Evolutionary conservation across 1,139 yeast genomes (phyloP).

Genomic region (Debaryomyces coudertii): DNA sequence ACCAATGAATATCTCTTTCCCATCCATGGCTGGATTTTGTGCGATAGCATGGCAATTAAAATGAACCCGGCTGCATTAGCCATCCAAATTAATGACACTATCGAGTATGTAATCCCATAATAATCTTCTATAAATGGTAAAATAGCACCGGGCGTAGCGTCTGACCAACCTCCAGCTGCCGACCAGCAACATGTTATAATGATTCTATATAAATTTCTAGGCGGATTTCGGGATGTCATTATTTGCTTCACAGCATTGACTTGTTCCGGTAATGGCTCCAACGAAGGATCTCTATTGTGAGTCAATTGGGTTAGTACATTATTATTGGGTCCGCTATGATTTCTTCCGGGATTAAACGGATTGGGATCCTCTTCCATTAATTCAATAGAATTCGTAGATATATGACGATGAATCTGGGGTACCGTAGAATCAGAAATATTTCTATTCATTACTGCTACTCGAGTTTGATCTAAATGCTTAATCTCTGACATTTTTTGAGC

Average conservation of each 20-base stretch:
- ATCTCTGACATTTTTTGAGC: constrained; percentile 1
- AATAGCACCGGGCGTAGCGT: constrained; percentile 53
- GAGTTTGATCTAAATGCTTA: constrained; percentile 11
- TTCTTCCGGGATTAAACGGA: constrained; percentile 15
- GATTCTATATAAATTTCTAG: constrained; percentile 47
- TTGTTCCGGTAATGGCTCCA: constrained; percentile 14
- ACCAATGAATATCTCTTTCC: constrained; percentile 44
- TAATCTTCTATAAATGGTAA: constrained; percentile 46
- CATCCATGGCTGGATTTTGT: constrained; percentile 41
- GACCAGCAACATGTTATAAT: constrained; percentile 46
- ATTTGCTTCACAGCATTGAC: constrained; percentile 9
- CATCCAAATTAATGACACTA: constrained; percentile 50
- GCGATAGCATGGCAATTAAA: constrained; percentile 42
- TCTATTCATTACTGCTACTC: constrained; percentile 16
- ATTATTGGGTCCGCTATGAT: constrained; percentile 16
- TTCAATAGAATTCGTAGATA: constrained; percentile 1
- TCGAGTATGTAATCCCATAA: constrained; percentile 39
- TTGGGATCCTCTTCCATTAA: not conserved
- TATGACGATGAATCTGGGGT: constrained; percentile 4
- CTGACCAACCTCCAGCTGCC: constrained; percentile 40
- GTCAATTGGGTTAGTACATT: constrained; percentile 15
- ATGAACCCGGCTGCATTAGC: constrained; percentile 49
- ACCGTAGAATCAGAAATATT: constrained; percentile 14
- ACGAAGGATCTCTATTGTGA: not conserved
- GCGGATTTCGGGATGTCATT: constrained; percentile 40